Percentiles rank a stretch among this genome's conserved stretches.
These are phyloP conservation scores for Colletotrichum zoysiae DNA, from an alignment of 2,329 filamentous ascomycete species.

Conservation along the genomic window DNA sequence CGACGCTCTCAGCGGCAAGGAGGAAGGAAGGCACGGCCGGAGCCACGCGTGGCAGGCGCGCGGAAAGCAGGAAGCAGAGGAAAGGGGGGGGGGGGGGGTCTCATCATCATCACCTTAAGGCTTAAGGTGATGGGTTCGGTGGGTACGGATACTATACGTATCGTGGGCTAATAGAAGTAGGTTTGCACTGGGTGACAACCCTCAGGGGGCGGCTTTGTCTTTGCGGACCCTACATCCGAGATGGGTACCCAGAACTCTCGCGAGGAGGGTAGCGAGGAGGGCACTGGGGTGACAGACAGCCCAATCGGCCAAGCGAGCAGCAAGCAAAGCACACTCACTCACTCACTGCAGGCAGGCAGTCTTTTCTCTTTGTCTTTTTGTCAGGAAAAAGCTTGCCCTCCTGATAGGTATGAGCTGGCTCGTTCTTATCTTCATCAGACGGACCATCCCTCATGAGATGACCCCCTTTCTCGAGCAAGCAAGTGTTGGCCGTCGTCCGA, in stretches of 20 bases:
- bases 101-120: neutral
- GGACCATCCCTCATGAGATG: constrained; percentile 10
- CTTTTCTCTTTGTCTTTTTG: neutral
- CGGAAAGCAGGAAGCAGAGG: constrained; percentile 8
- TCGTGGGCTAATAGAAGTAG: too few species aligned
- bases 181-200: neutral
- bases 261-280: neutral
- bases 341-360: neutral
- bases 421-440: constrained; percentile 15
- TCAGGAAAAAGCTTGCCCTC: too few species aligned
- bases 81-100: neutral
- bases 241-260: neutral
- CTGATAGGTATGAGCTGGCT: neutral
- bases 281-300: neutral
- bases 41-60: constrained; percentile 13
- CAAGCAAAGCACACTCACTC: too few species aligned
- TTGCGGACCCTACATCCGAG: constrained; percentile 1
- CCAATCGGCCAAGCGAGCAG: neutral
- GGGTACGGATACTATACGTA: neutral
- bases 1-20: neutral
- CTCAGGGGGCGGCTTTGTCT: constrained; percentile 15
- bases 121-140: neutral
- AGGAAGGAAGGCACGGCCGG: neutral
- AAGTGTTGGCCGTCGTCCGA: neutral
- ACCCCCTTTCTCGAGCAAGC: neutral